Conservation (phyloP, 2,329 filamentous ascomycete species). For the Pseudogymnoascus sp. region DNA sequence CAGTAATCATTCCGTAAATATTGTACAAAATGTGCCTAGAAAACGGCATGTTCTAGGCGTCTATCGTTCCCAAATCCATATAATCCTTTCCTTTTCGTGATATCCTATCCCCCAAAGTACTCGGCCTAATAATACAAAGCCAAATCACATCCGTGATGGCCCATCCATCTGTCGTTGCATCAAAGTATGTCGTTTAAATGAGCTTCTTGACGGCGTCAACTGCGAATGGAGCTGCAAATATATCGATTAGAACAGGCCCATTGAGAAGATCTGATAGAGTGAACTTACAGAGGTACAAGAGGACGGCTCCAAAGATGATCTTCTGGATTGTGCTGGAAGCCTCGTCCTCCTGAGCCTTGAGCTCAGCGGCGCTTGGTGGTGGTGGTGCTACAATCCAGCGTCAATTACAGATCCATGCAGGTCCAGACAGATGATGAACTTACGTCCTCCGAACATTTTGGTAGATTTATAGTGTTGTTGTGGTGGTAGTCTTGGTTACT, state of each 20-base stretch:
- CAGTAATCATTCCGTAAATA: constrained; percentile 9
- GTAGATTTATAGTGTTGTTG: constrained; percentile 7
- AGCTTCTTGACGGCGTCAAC: constrained; percentile 47
- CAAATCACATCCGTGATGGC: constrained; percentile 8
- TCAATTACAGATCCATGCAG: neutral
- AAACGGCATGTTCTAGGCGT: neutral
- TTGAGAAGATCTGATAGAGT: constrained; percentile 7
- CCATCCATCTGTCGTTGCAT: neutral
- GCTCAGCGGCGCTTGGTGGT: constrained; percentile 61
- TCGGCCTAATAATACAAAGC: constrained; percentile 5
- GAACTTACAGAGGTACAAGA: constrained; percentile 71
- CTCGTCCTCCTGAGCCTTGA: constrained; percentile 60
- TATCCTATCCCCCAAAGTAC: neutral
- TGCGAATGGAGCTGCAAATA: constrained; percentile 44
- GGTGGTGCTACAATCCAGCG: constrained; percentile 44
- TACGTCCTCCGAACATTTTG: constrained; percentile 59
- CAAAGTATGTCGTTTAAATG: constrained; percentile 28
- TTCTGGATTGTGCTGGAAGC: constrained; percentile 60
- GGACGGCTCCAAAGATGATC: constrained; percentile 55
- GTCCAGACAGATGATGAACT: constrained; percentile 24
- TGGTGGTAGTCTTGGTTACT: neutral
- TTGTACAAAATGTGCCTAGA: constrained; percentile 9
- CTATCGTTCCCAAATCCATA: neutral
- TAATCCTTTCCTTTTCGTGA: constrained; percentile 5
- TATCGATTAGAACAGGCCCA: constrained; percentile 8